Percentiles rank a stretch among this genome's conserved stretches.
phyloP scores from a whole-genome alignment of 176 grass and related monocot species.

The Phoenix dactylifera region DNA sequence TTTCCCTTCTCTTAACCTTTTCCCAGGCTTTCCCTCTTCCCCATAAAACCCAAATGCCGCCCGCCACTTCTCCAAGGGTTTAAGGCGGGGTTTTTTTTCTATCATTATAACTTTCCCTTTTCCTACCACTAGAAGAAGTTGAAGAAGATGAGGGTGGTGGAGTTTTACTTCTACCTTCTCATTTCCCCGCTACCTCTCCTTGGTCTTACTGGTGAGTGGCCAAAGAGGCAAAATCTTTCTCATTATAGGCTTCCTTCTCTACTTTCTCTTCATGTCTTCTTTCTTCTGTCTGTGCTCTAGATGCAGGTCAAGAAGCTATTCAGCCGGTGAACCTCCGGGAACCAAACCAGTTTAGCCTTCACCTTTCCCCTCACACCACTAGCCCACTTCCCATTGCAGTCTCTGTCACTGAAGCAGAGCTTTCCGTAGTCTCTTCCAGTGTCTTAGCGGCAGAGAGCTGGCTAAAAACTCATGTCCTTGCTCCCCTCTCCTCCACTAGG shows the following conservation, averaged over 20 bases:
- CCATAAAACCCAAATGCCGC: too few species aligned
- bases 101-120: too few species aligned
- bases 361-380: background rate
- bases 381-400: constrained; percentile 1
- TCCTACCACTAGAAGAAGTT: background rate
- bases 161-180: constrained; percentile 7
- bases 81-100: too few species aligned
- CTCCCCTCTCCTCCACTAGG: background rate
- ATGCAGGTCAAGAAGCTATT: constrained; percentile 3
- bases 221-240: too few species aligned
- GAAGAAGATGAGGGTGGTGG: constrained; percentile 1
- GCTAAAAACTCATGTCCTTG: constrained; percentile 9
- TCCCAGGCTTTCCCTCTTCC: too few species aligned
- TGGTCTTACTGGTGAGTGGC: background rate
- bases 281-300: constrained; percentile 1
- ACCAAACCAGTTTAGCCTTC: background rate
- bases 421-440: constrained; percentile 1
- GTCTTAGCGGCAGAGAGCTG: constrained; percentile 3
- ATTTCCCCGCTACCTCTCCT: background rate
- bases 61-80: too few species aligned
- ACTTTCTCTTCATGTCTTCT: background rate
- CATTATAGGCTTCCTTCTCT: background rate
- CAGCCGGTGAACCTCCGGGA: background rate
- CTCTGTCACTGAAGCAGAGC: constrained; percentile 3
- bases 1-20: too few species aligned